Evolutionary conservation across 106 monocot species (phyloP), one percentile per base, ranked within the genome.

Genomic region (Phalaenopsis aphrodite): DNA sequence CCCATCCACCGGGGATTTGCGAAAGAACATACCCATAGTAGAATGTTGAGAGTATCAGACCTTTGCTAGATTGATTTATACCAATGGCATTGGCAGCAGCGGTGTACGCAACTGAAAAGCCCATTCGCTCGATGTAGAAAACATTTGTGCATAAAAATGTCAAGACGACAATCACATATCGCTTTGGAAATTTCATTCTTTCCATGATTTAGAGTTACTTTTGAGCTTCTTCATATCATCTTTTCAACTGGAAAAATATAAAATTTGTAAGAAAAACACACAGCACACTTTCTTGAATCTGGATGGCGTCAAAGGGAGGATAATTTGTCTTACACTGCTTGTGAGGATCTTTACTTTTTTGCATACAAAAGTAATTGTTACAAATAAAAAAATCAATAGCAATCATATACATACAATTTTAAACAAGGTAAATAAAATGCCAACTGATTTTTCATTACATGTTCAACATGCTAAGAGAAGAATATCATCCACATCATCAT

Each of bases 1-100:
- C 90, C 92, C 94, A 97, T 72, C 93, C 96, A 41, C 96, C 96
- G 46, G 96, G 96, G 15, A 96, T 82, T 79, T 96, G 96, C 48
- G 96, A 96, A 21, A 93, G 42, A 38, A 91, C 93, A 84, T 96
- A 96, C 1, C 96, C 96, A 77, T 90, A 96, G 42, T 91, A 96
- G 81, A 96, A 96, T 39, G 89, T 83, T 2, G 96, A 96, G 30
- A 96, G 83, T 69, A 96, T 96, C 81, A 93, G 18, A 42, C 93
- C 96, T 84, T 96, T 96, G 84, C 89, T 93, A 15, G 93, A 87
- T 85, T 96, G 93, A 64, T 85, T 81, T 45, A 93, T 82, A 41
- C 91, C 90, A 23, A 84, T 48, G 45, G 88, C 85, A 75, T 96
- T 93, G 42, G 96, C 93, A 75, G 90, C 91, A 1, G 80, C 85